Percentiles rank a stretch among this genome's conserved stretches.
Conservation (phyloP, 2,329 filamentous ascomycete genomes). For the Fusarium metavorans region DNA sequence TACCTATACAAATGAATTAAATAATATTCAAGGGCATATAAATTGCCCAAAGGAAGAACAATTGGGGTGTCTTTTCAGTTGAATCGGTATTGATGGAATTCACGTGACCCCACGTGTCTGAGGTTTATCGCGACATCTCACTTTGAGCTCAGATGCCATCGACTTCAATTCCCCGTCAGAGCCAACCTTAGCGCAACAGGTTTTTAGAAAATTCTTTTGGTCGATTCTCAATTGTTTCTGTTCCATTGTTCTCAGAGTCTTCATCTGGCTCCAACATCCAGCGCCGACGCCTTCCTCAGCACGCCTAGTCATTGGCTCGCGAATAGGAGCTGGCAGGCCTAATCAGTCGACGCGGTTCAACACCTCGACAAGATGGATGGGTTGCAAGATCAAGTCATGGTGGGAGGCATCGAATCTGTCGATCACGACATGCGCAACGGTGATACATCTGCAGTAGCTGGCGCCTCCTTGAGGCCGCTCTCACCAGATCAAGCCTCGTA, state of each 20-base stretch:
- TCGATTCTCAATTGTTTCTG: not conserved
- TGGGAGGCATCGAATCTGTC: not conserved
- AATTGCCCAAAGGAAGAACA: not conserved
- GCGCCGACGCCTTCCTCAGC: not conserved
- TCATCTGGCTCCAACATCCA: not conserved
- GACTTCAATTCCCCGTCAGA: conserved; percentile 11
- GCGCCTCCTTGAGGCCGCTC: not conserved
- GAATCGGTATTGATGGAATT: not conserved
- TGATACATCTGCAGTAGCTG: not conserved
- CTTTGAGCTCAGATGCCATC: conserved; percentile 25
- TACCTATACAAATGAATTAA: not conserved
- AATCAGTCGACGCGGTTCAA: not conserved
- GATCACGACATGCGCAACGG: not conserved
- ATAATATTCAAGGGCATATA: not conserved
- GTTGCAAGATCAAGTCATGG: not conserved
- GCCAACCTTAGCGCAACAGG: conserved; percentile 2
- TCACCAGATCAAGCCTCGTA: conserved; percentile 38
- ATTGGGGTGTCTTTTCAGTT: not conserved
- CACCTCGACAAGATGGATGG: conserved; percentile 12
- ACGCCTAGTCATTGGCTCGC: not conserved
- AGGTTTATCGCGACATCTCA: conserved; percentile 20
- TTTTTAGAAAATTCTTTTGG: not conserved
- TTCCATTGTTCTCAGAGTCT: not conserved
- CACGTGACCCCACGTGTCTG: conserved; percentile 37
- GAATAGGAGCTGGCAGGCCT: conserved; percentile 16